Evolutionary conservation across 257 asterid species (phyloP).

Genomic region (Solanum appendiculatum): DNA sequence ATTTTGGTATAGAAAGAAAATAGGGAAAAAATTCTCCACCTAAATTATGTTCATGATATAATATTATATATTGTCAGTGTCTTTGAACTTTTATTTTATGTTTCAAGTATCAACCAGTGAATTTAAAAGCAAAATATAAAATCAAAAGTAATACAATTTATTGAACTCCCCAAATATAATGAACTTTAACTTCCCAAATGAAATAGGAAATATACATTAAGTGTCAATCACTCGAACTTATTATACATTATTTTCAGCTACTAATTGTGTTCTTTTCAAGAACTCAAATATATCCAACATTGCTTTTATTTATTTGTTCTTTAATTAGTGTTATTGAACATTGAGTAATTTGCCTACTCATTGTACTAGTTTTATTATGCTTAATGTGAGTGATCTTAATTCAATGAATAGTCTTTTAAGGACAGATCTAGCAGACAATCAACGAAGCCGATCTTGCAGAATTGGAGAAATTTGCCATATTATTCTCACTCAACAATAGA

Average conservation of each 20-base stretch:
- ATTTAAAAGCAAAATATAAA: not conserved
- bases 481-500: not conserved
- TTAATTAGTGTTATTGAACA: not conserved
- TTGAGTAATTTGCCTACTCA: not conserved
- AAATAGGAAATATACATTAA: not conserved
- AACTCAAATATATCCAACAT: too few species aligned
- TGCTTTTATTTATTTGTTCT: not conserved
- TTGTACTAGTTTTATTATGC: not conserved
- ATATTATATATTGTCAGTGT: not conserved
- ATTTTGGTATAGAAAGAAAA: not conserved
- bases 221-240: not conserved
- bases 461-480: not conserved
- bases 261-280: not conserved
- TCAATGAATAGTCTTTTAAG: not conserved
- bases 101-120: not conserved
- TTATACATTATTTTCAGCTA: too few species aligned
- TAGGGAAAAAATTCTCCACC: not conserved
- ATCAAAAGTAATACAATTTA: not conserved
- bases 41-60: not conserved
- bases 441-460: not conserved
- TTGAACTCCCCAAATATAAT: not conserved
- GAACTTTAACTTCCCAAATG: not conserved
- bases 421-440: not conserved
- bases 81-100: not conserved
- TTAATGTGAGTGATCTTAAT: not conserved